A percentile compares a stretch with the other conserved stretches of the same genome.
Conservation (phyloP, 306 rosid genomes). For the Argentina anserina region DNA sequence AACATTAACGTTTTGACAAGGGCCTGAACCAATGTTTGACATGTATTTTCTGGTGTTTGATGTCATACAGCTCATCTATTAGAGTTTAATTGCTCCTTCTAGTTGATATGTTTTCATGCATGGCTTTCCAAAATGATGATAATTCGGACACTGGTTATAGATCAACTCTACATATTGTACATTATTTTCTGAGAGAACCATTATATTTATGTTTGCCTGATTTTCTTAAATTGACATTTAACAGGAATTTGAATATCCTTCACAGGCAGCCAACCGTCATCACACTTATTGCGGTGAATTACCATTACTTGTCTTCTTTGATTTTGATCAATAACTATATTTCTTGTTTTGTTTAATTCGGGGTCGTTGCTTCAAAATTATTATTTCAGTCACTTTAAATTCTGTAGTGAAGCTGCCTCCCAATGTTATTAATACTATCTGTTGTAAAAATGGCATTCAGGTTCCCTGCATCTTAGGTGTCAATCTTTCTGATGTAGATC, state of each 20-base stretch:
- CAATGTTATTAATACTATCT: constrained; percentile 16
- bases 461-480: constrained; percentile 91
- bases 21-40: background rate
- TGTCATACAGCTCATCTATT: background rate
- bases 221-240: constrained; percentile 18
- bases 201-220: background rate
- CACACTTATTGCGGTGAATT: constrained; percentile 66
- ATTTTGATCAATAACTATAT: no score
- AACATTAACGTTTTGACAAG: background rate
- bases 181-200: background rate
- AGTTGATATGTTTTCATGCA: background rate
- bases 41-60: background rate
- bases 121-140: background rate
- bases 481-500: constrained; percentile 72
- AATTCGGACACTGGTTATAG: background rate
- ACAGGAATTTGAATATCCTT: constrained; percentile 80
- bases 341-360: background rate
- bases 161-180: background rate
- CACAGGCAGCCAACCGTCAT: constrained; percentile 47
- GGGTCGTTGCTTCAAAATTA: constrained; percentile 8
- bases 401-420: background rate
- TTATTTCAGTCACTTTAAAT: background rate
- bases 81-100: background rate
- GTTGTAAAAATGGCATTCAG: constrained; percentile 38
- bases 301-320: constrained; percentile 6